Base-by-base conservation (phyloP, 2,329 filamentous ascomycete species). In the Colletotrichum musae region DNA sequence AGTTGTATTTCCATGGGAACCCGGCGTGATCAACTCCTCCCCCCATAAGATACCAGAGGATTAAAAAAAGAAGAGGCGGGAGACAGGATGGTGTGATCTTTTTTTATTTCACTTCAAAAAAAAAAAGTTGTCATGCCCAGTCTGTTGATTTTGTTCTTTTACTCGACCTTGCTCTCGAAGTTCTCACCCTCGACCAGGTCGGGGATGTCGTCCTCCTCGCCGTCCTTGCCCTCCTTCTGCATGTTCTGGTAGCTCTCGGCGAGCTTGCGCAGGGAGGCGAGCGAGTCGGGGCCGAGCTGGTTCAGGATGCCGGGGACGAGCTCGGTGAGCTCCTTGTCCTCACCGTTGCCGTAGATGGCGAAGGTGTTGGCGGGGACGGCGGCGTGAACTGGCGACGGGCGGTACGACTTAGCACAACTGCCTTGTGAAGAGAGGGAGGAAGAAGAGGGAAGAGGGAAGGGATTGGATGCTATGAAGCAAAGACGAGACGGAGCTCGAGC, bases 311-410 rank as follows among this genome's bases (percentile, higher is more conserved):
- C 96, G 78, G 96, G 96, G 75, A 99, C 96, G 78, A 99, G 94
- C 88, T 99, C 96, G 72, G 96, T 99, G 76, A 99, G 93, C 88
- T 99, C 96, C 91, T 99, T 99, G 87, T 99, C 96, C 88, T 99
- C 96, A 75, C 95, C 96, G 83, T 94, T 92, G 77, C 96, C 96
- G 89, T 98, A 99, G 88, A 99, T 97, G 86, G 96, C 96, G 84
- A 98, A 99, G 83, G 96, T 99, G 92, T 99, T 99, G 85, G 95
- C 91, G 78, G 95, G 94, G 76, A 98, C 95, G 72, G 96, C 94
- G 74, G 95, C 96, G 87, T 99, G 96, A 75, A 99, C 96, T 99
- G 76, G 21, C 9, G 47, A 58, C 50, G 6, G 15, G 41, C 3
- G 41, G 41, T n/a, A 12, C 41, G 41, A n/a, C 41, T 43, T 43